These are phyloP conservation scores for Scedosporium minutisporum DNA, from an alignment of 2,329 filamentous ascomycete species.

Conservation along the genomic window DNA sequence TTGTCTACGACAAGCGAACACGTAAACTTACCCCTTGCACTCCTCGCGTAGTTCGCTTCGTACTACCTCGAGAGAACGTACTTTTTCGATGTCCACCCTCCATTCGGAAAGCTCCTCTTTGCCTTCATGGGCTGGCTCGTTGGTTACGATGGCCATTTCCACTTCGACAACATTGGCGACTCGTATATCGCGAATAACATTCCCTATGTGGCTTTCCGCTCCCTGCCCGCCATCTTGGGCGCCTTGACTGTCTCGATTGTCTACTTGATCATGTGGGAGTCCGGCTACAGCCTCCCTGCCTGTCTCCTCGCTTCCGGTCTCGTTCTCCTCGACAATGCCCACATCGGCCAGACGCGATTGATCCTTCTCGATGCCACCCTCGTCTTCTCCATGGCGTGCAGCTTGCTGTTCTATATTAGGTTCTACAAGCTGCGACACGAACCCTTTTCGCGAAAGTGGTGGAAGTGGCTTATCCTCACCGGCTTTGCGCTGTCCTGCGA, in stretches of 20 bases:
- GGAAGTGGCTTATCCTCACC: conserved; percentile 97
- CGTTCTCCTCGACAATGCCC: conserved; percentile 91
- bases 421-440: conserved; percentile 94
- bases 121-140: conserved; percentile 96
- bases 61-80: conserved; percentile 93
- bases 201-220: conserved; percentile 91
- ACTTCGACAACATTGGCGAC: conserved; percentile 98
- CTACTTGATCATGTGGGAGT: conserved; percentile 99
- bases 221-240: conserved; percentile 84
- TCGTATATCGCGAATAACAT: conserved; percentile 97
- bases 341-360: conserved; percentile 90
- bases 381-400: conserved; percentile 92
- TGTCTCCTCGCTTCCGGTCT: conserved; percentile 78
- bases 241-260: conserved; percentile 88
- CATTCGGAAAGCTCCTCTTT: conserved; percentile 95
- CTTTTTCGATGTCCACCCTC: conserved; percentile 99
- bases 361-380: conserved; percentile 92
- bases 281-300: conserved; percentile 89
- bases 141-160: conserved; percentile 91
- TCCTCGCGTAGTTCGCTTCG: conserved; percentile 50
- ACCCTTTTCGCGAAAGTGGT: conserved; percentile 92
- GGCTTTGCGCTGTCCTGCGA: conserved; percentile 93
- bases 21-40: not conserved
- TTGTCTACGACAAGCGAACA: not conserved
- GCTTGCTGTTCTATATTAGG: conserved; percentile 85